phyloP scores from a whole-genome alignment of 371 early-diverging fungal genomes.

The Syncephalis fuscata region DNA sequence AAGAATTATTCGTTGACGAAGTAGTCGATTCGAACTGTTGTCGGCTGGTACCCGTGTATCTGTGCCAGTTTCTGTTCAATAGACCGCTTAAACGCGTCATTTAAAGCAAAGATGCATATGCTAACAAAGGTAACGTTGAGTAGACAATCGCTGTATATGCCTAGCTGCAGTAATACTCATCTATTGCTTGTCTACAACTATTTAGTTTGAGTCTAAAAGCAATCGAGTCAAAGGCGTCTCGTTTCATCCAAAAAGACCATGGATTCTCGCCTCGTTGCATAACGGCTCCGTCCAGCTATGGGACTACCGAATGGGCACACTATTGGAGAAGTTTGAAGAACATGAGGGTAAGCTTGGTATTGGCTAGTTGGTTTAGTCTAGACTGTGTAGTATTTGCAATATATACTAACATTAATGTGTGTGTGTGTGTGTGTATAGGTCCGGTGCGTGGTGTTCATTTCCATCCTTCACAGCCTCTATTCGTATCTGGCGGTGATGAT shows the following conservation, averaged over 20 bases:
- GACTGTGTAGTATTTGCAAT: background rate
- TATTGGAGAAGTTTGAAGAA: conserved; percentile 93
- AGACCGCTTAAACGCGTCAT: background rate
- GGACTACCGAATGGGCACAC: conserved; percentile 98
- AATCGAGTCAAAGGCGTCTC: conserved; percentile 95
- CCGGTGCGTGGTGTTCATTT: conserved; percentile 97
- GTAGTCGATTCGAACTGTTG: background rate
- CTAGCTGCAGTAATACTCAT: background rate
- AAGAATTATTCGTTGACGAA: no score
- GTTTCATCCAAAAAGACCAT: conserved; percentile 96
- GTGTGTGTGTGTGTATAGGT: conserved; percentile 29
- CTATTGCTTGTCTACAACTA: background rate
- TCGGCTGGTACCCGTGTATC: background rate
- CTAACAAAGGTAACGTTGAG: conserved; percentile 2
- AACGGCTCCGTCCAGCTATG: conserved; percentile 97
- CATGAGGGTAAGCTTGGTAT: conserved; percentile 70
- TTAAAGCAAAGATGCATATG: background rate
- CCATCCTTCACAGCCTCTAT: conserved; percentile 94
- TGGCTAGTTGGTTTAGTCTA: background rate
- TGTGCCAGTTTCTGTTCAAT: background rate
- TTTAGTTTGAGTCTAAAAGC: conserved; percentile 93
- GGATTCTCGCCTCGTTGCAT: conserved; percentile 94
- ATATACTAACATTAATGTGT: background rate
- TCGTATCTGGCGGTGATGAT: conserved; percentile 99
- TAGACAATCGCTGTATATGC: conserved; percentile 2